Evolutionary conservation across 306 rosid species (phyloP), one percentile per base, ranked within the genome.

Genomic region (Oxytropis ochrocephala): DNA sequence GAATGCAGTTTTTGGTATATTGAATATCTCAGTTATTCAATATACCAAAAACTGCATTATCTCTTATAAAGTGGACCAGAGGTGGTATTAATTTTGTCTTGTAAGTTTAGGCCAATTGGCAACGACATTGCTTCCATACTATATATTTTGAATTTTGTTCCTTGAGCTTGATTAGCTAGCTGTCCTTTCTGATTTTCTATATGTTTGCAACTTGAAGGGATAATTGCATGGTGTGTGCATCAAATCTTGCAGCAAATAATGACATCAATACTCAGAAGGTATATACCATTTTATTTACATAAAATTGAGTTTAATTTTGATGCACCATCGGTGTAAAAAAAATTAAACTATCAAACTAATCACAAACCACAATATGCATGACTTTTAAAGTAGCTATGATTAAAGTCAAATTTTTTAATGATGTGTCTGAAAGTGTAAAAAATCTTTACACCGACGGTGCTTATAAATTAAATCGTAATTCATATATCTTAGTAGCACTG

Each of bases 251-350:
- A n/a, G 48, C 63, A 72, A 79, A 62, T 63, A 61, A 33, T 8
- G 64, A 50, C 73, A 67, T 68, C 55, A 55, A 46, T 55, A 47
- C 67, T 14, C 58, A 17, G 36, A 81, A 81, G 85, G 85, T 81
- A 76, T 36, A 29, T 29, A 10, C 76, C 8, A 24, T 21, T 21
- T 21, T 21, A 21, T 24, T 24, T 24, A 24, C 29, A 24, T 24
- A 24, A 24, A 24, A 1, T 24, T 24, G 29, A 1, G 3, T 24
- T 24, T 24, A 24, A 24, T 24, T 21, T 21, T 21, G 24, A 21
- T 21, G 24, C 24, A 21, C 24, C 24, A 2, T 21, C 24, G 2
- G 24, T 21, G 24, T 21, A 21, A 21, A 21, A 21, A 2, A 21
- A 21, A 21, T 21, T 2, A 21, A 1, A 21, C 24, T 21, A 21